phyloP scores from a whole-genome alignment of 768 basidiomycete genomes.

The Phaeotremella fagi region DNA sequence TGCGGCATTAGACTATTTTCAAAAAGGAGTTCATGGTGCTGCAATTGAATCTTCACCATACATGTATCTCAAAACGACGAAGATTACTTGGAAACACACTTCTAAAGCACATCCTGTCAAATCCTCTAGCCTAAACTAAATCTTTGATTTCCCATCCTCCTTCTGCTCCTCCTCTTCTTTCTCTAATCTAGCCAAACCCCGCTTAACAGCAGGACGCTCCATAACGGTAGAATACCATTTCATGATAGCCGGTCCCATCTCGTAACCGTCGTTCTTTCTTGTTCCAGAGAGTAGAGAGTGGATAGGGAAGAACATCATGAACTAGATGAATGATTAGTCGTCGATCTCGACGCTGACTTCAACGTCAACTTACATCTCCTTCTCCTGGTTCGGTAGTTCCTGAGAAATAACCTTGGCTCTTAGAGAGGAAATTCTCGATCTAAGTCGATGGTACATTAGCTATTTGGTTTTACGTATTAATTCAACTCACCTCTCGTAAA shows the following conservation, averaged over 20 bases:
- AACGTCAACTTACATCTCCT: slow-evolving; percentile 34
- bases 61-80: too few relatives aligned
- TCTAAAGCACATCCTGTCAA: too few relatives aligned
- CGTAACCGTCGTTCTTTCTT: slow-evolving; percentile 19
- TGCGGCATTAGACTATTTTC: too few relatives aligned
- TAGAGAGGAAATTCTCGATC: slow-evolving; percentile 42
- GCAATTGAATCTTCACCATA: too few relatives aligned
- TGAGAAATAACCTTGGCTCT: slow-evolving; percentile 39
- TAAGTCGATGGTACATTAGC: too few relatives aligned
- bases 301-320: slow-evolving; percentile 44
- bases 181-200: slow-evolving; percentile 30
- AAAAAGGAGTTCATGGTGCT: too few relatives aligned
- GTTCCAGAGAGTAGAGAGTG: slow-evolving; percentile 27
- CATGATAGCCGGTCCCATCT: slow-evolving; percentile 16
- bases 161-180: slow-evolving; percentile 37
- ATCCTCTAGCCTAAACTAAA: too few relatives aligned
- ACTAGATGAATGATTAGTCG: slow-evolving; percentile 12
- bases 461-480: neutral
- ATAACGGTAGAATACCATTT: slow-evolving; percentile 36
- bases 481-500: slow-evolving; percentile 9
- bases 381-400: slow-evolving; percentile 32
- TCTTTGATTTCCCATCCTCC: slow-evolving; percentile 28
- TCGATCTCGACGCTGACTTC: neutral
- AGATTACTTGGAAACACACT: too few relatives aligned
- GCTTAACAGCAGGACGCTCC: slow-evolving; percentile 32